Evolutionary conservation across 805 yeast species (phyloP), one percentile per base, ranked within the genome.

Genomic region (Ogataea salicorniae): DNA sequence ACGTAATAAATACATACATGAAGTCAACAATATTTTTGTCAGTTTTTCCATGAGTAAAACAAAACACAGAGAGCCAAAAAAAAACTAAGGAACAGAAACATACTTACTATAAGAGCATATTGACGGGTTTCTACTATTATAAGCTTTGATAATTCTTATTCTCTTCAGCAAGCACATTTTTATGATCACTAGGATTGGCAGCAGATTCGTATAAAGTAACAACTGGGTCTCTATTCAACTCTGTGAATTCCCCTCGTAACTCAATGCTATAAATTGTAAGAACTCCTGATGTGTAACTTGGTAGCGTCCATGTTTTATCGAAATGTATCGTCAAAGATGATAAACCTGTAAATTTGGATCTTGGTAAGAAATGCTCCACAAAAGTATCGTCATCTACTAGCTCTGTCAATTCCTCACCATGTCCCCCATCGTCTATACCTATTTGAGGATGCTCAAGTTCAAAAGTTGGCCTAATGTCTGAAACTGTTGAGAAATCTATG

Each of bases 161-260:
- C 42, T 61, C 62, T 22, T 56, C 51, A 16, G 47, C 41, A 16
- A 60, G 63, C 40, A 66, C 18, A 42, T 66, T 73, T 54, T 75
- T 80, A 64, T 92, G 97, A 62, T 91, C 97, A 1, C 84, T 80
- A 0, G 97, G 97, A 62, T 91, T 91, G 3, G 97, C 94, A 0
- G 96, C 95, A 46, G 90, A 79, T 66, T 92, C 98, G 64, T 91
- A 92, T 18, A 87, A 60, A 0, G 96, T 74, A 15, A 85, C 74
- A 16, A 88, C 79, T 0, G 96, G 96, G 38, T 85, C 87, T 51
- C 75, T 76, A 33, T 70, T 63, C 43, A 85, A 62, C 35, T 74
- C 78, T 6, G 77, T 71, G 49, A 65, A 75, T 53, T 80, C 85
- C 1, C 98, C 98, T 41, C 97, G 71, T 23, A 92, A 64, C 48